Conservation (phyloP, 2,329 filamentous ascomycete species). For the Triangularia verruculosa region DNA sequence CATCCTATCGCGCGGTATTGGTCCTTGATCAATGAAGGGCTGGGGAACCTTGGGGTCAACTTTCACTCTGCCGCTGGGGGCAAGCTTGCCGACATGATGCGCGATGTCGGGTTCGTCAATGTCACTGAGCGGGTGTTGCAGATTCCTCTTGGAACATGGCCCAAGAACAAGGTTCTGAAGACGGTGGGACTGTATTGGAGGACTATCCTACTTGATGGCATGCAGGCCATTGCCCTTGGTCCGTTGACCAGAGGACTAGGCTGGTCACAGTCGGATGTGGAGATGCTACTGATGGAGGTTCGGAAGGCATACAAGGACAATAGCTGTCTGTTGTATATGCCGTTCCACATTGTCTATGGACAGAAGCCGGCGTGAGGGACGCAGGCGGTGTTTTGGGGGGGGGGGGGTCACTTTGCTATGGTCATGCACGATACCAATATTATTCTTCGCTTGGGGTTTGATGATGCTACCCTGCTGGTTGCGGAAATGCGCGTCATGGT, state of each 20-base stretch:
- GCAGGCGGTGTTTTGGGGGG: not conserved
- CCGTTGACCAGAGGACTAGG: slow-evolving; percentile 37
- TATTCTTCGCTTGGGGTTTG: not conserved
- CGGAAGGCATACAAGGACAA: slow-evolving; percentile 38
- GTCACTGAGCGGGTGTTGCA: slow-evolving; percentile 42
- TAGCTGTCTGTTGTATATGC: slow-evolving; percentile 49
- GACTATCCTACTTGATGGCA: slow-evolving; percentile 40
- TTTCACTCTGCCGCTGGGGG: slow-evolving; percentile 36
- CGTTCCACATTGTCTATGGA: slow-evolving; percentile 52
- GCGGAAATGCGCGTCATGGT: not conserved
- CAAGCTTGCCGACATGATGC: slow-evolving; percentile 37
- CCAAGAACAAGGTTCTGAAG: slow-evolving; percentile 42
- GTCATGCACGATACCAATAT: slow-evolving; percentile 4
- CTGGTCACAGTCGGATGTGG: slow-evolving; percentile 37
- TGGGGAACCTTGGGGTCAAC: slow-evolving; percentile 39
- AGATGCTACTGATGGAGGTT: slow-evolving; percentile 36
- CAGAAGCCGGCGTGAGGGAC: slow-evolving; percentile 44
- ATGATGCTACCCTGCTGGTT: not conserved
- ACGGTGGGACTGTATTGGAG: slow-evolving; percentile 45
- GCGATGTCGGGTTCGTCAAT: slow-evolving; percentile 43
- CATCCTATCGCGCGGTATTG: slow-evolving; percentile 41
- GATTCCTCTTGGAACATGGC: slow-evolving; percentile 47
- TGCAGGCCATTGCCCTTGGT: slow-evolving; percentile 43
- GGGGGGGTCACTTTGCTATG: not conserved
- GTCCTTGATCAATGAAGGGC: slow-evolving; percentile 32